Evolutionary conservation across 75 land plant genomes (phyloP).

Genomic region (Isoetes taiwanensis): DNA sequence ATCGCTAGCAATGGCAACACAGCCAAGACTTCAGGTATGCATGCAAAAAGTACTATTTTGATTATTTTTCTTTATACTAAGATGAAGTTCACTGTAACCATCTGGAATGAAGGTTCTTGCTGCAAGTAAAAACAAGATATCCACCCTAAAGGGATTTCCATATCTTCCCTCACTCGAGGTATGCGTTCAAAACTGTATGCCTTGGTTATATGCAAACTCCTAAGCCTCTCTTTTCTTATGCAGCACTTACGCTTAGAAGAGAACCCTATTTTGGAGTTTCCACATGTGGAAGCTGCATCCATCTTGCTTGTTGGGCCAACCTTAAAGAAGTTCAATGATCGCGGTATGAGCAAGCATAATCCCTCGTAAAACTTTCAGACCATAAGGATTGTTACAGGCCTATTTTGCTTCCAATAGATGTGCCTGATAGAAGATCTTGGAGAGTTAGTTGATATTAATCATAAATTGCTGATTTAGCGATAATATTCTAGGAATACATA

Average conservation of each 20-base stretch:
- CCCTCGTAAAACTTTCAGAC: too few species aligned
- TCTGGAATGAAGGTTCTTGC: slow-evolving; percentile 53
- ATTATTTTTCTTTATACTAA: neutral
- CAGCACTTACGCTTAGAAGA: slow-evolving; percentile 91
- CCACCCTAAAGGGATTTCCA: slow-evolving; percentile 86
- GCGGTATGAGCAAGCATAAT: slow-evolving; percentile 28
- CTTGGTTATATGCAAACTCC: neutral
- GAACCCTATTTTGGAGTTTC: slow-evolving; percentile 78
- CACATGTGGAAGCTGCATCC: slow-evolving; percentile 86
- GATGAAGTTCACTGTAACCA: neutral
- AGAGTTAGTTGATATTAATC: too few species aligned
- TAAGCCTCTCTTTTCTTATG: slow-evolving; percentile 5
- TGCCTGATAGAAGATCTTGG: too few species aligned
- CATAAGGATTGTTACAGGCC: too few species aligned
- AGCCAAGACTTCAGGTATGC: slow-evolving; percentile 81
- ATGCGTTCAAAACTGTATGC: slow-evolving; percentile 1
- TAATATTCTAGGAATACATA: too few species aligned
- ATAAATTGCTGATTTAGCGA: too few species aligned
- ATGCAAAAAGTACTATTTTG: neutral
- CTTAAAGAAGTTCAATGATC: slow-evolving; percentile 86
- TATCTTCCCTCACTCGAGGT: slow-evolving; percentile 94
- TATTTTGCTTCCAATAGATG: too few species aligned
- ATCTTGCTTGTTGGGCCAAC: slow-evolving; percentile 80
- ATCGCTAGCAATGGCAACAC: slow-evolving; percentile 85
- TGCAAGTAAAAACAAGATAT: slow-evolving; percentile 94